Evolutionary conservation across 176 grass and related monocot genomes (phyloP).

Genomic region (Zoysia japonica): DNA sequence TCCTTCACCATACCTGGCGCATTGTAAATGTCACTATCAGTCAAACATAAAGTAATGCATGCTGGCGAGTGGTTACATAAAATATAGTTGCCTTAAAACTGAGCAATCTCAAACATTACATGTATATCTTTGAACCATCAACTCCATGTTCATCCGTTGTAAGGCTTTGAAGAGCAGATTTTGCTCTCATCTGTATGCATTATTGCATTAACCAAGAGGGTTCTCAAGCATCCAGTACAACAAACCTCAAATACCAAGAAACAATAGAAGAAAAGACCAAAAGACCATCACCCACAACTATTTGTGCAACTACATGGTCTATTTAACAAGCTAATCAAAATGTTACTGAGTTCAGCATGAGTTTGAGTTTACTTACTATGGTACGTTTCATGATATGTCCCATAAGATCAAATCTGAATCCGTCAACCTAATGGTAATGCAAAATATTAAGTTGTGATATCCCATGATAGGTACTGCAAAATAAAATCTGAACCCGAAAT

Average conservation of each 20-base stretch:
- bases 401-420: slow-evolving; percentile 97
- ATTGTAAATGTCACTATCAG: slow-evolving; percentile 21
- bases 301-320: background rate
- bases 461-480: slow-evolving; percentile 47
- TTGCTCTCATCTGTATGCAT: slow-evolving; percentile 73
- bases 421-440: slow-evolving; percentile 63
- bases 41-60: background rate
- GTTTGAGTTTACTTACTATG: slow-evolving; percentile 61
- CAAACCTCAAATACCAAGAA: slow-evolving; percentile 11
- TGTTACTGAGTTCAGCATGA: slow-evolving; percentile 13
- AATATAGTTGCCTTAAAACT: slow-evolving; percentile 21
- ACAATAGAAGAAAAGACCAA: background rate
- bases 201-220: slow-evolving; percentile 37
- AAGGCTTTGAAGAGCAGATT: slow-evolving; percentile 72
- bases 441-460: background rate
- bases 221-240: slow-evolving; percentile 5
- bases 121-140: slow-evolving; percentile 89
- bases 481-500: slow-evolving; percentile 92
- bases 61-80: background rate
- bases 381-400: slow-evolving; percentile 93
- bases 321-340: slow-evolving; percentile 13
- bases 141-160: slow-evolving; percentile 65
- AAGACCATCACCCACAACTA: background rate
- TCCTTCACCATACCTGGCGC: slow-evolving; percentile 87
- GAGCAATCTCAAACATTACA: slow-evolving; percentile 57